These are phyloP conservation scores for Vigna nakashimae DNA, from an alignment of 306 rosid species.

Conservation along the genomic window DNA sequence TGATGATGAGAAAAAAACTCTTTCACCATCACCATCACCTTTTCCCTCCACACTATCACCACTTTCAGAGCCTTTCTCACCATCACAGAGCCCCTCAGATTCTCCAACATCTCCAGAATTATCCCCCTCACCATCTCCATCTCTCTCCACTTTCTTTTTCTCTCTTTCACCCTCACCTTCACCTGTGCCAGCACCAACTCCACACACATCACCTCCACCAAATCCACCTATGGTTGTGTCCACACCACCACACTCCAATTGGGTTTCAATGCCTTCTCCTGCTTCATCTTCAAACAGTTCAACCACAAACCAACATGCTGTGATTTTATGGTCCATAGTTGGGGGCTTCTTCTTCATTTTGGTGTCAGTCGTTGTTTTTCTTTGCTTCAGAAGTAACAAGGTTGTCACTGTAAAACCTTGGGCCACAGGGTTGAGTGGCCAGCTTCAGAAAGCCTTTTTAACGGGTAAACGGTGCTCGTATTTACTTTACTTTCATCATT, in stretches of 20 bases:
- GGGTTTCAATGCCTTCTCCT: constrained; percentile 52
- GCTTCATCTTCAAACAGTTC: constrained; percentile 45
- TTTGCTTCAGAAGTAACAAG: constrained; percentile 62
- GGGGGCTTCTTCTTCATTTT: constrained; percentile 63
- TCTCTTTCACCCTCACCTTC: constrained; percentile 57
- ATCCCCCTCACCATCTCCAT: constrained; percentile 58
- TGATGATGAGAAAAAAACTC: constrained; percentile 4
- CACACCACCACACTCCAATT: constrained; percentile 44
- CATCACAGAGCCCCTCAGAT: constrained; percentile 39
- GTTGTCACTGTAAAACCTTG: constrained; percentile 90
- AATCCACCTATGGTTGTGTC: constrained; percentile 48
- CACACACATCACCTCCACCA: constrained; percentile 41
- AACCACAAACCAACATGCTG: constrained; percentile 44
- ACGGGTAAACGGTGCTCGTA: constrained; percentile 62
- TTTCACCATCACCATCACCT: constrained; percentile 29
- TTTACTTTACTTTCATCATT: constrained; percentile 13
- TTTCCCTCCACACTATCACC: constrained; percentile 45
- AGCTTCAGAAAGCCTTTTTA: constrained; percentile 90
- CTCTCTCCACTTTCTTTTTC: constrained; percentile 43
- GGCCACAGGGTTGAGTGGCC: constrained; percentile 97
- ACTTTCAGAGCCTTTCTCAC: constrained; percentile 32
- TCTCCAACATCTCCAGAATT: constrained; percentile 53
- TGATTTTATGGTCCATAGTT: constrained; percentile 56
- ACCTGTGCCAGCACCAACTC: constrained; percentile 50
- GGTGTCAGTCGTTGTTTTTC: constrained; percentile 47